Evolutionary conservation across 2,329 filamentous ascomycete species (phyloP).

Genomic region (Clonostachys chloroleuca): DNA sequence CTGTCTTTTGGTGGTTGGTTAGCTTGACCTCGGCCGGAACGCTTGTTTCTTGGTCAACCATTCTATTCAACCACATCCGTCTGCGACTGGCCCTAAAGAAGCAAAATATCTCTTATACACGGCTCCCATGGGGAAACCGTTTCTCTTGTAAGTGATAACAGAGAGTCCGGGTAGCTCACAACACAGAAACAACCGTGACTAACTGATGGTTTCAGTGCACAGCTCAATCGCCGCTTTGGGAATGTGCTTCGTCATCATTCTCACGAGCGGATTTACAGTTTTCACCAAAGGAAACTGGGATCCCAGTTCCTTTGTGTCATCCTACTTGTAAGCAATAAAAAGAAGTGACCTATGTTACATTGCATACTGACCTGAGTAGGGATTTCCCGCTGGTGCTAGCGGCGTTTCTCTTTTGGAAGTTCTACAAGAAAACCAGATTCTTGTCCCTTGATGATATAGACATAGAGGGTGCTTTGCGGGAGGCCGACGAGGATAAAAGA

Average conservation of each 20-base stretch:
- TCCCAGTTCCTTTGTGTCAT: conserved; percentile 51
- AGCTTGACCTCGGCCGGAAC: conserved; percentile 58
- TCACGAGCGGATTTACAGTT: conserved; percentile 65
- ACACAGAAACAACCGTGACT: too few species aligned
- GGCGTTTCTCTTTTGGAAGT: neutral
- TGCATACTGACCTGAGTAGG: neutral
- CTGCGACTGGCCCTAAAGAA: conserved; percentile 47
- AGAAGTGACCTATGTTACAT: neutral
- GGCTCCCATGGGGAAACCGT: conserved; percentile 58
- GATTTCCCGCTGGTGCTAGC: neutral
- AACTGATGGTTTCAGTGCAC: conserved; percentile 34
- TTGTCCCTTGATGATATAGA: neutral
- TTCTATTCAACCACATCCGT: conserved; percentile 56
- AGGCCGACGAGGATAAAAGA: neutral
- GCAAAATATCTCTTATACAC: conserved; percentile 44
- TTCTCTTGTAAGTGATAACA: conserved; percentile 48
- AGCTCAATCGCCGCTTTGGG: conserved; percentile 56
- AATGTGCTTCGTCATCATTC: conserved; percentile 59
- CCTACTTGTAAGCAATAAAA: conserved; percentile 51
- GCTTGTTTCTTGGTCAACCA: conserved; percentile 58
- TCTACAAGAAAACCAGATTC: neutral
- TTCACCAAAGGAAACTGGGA: conserved; percentile 59
- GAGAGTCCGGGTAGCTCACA: too few species aligned
- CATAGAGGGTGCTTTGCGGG: neutral
- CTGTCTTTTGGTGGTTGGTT: conserved; percentile 63